Evolutionary conservation across 1,284 basidiomycete species (phyloP).

Genomic region (Microbotryomycetes sp.): DNA sequence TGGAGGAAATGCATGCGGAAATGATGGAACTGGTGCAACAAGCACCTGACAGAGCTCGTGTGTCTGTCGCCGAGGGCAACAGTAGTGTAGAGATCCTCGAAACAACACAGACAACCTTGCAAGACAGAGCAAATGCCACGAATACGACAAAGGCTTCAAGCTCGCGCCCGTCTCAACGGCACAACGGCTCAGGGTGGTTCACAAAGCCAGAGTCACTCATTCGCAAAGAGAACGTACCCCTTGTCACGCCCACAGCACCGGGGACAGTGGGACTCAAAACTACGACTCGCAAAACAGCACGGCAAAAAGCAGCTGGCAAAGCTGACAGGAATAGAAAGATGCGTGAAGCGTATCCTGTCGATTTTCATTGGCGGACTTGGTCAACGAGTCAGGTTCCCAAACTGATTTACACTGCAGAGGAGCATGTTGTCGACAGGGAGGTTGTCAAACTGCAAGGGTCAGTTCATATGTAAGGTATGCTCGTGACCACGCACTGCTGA

Average conservation of each 20-base stretch:
- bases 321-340: constrained; percentile 1
- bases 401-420: constrained; percentile 18
- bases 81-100: neutral
- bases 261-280: neutral
- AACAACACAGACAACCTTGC: too few relatives aligned
- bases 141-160: neutral
- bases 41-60: too few relatives aligned
- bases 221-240: neutral
- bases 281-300: neutral
- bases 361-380: constrained; percentile 14
- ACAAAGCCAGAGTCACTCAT: neutral
- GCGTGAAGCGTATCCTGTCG: constrained; percentile 1
- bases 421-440: constrained; percentile 6
- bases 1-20: too few relatives aligned
- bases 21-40: too few relatives aligned
- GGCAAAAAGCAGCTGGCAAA: neutral
- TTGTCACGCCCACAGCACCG: neutral
- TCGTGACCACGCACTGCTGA: too few relatives aligned
- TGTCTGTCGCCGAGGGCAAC: too few relatives aligned
- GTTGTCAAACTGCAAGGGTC: constrained; percentile 13
- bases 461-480: constrained; percentile 3
- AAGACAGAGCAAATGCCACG: too few relatives aligned
- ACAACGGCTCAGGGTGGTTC: neutral
- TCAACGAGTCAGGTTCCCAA: neutral
- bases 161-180: neutral